Evolutionary conservation across 176 grass and related monocot genomes (phyloP), one percentile per base, ranked within the genome.

Genomic region (Typha latifolia): DNA sequence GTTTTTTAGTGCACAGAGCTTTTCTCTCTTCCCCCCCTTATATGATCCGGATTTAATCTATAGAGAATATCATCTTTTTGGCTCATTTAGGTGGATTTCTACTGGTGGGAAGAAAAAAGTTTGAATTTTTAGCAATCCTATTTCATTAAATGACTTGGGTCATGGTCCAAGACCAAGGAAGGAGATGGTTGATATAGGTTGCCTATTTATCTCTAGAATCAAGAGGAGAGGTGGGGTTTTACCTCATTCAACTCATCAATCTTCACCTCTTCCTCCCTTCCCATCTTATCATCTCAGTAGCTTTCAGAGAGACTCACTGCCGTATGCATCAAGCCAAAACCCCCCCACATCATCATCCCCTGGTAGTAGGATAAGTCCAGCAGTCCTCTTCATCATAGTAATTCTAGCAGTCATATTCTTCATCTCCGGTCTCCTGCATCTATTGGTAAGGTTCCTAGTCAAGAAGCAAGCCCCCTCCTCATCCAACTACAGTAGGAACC

Each of bases 371-470:
- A 91, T 91, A 74, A 96, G 85, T 82, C 87, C 92, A n/a, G 82
- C 88, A 18, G 85, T 96, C 69, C 82, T 96, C 4, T 83, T 96
- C 80, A 88, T 91, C 74, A 91, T 96, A 68, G 87, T 96, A 26
- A 88, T 96, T 12, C 74, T 96, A 24, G 92, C 92, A 4, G 82
- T 91, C 48, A 81, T 91, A 56, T 88, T 96, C 80, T 96, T 96
- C 72, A 84, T 96, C 80, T 96, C 88, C 63, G 87, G 88, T 68
- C 85, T 96, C 68, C 77, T 96, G 49, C 92, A 96, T 75, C 84
- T 96, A 53, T 78, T 96, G 4, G 66, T 96, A 61, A 81, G 84
- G 1, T 71, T 96, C 47, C 79, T 96, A 62, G 71, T 86, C 52
- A 91, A 86, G 88, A 88, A 91, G 85, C 85, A 81, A 65, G 77